phyloP scores from a whole-genome alignment of 129 eudicot genomes.

The Chrysanthemum makinoi region DNA sequence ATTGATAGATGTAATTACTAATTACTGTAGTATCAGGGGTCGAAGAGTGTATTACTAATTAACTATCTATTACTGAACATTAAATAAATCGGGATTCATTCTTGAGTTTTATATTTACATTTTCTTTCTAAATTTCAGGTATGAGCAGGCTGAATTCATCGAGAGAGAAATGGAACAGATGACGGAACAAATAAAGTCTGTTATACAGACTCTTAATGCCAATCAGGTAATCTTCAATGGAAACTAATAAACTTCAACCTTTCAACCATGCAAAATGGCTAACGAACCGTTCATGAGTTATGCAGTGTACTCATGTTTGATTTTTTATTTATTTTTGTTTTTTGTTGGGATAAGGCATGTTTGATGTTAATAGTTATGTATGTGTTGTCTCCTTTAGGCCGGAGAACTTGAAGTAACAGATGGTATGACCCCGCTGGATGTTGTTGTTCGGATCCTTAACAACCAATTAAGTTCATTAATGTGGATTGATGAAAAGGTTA shows the following conservation, averaged over 20 bases:
- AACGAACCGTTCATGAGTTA: not conserved
- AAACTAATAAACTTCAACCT: not conserved
- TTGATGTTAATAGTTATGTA: constrained; percentile 14
- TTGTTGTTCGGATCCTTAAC: constrained; percentile 83
- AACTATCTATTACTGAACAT: no score
- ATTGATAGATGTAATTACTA: not conserved
- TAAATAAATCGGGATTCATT: not conserved
- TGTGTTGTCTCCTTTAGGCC: constrained; percentile 41
- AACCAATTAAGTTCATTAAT: constrained; percentile 84
- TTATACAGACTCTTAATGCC: constrained; percentile 80
- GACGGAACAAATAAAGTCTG: constrained; percentile 75
- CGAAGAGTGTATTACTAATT: no score
- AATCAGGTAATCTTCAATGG: constrained; percentile 48
- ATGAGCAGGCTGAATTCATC: constrained; percentile 83
- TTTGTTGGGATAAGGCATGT: not conserved
- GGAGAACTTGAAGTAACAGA: constrained; percentile 87
- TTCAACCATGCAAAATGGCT: not conserved
- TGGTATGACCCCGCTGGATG: constrained; percentile 89
- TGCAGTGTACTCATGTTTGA: not conserved
- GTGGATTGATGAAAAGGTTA: constrained; percentile 99
- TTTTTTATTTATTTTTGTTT: no score
- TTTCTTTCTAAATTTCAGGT: constrained; percentile 46
- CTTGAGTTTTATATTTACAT: not conserved
- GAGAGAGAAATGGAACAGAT: constrained; percentile 93
- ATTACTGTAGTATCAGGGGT: no score